phyloP scores from a whole-genome alignment of 768 basidiomycete species.

The Agrocybe praecox region DNA sequence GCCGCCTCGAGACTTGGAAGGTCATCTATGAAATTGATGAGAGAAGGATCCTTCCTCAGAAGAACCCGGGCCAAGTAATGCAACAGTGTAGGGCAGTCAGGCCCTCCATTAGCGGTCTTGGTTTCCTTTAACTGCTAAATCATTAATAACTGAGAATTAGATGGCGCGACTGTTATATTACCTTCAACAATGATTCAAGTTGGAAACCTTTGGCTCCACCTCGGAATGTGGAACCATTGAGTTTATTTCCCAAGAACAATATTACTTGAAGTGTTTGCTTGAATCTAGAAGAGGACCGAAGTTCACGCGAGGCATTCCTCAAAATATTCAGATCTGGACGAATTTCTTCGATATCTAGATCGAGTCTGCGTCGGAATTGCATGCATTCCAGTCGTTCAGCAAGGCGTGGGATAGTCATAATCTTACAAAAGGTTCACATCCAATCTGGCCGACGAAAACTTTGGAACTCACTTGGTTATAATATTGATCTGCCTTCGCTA shows the following conservation, averaged over 20 bases:
- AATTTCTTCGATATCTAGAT: slow-evolving; percentile 82
- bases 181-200: slow-evolving; percentile 81
- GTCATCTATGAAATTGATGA: slow-evolving; percentile 79
- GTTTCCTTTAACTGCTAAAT: slow-evolving; percentile 74
- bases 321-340: slow-evolving; percentile 80
- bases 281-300: slow-evolving; percentile 66
- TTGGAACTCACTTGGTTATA: slow-evolving; percentile 61
- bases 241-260: slow-evolving; percentile 74
- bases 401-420: slow-evolving; percentile 78
- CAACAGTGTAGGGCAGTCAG: slow-evolving; percentile 84
- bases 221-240: slow-evolving; percentile 83
- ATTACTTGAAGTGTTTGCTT: slow-evolving; percentile 76
- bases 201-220: slow-evolving; percentile 87
- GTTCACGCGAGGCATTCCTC: slow-evolving; percentile 68
- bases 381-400: slow-evolving; percentile 77
- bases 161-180: slow-evolving; percentile 25
- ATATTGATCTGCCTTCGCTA: slow-evolving; percentile 86
- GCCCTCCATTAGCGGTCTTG: slow-evolving; percentile 66
- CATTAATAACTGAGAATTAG: not conserved
- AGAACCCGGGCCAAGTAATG: slow-evolving; percentile 86
- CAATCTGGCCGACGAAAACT: not conserved
- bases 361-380: slow-evolving; percentile 81
- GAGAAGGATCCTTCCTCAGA: slow-evolving; percentile 61
- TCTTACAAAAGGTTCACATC: slow-evolving; percentile 39
- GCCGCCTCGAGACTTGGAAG: slow-evolving; percentile 82